Base-by-base conservation (phyloP, 768 basidiomycete species). In the Lentinula raphanica region DNA sequence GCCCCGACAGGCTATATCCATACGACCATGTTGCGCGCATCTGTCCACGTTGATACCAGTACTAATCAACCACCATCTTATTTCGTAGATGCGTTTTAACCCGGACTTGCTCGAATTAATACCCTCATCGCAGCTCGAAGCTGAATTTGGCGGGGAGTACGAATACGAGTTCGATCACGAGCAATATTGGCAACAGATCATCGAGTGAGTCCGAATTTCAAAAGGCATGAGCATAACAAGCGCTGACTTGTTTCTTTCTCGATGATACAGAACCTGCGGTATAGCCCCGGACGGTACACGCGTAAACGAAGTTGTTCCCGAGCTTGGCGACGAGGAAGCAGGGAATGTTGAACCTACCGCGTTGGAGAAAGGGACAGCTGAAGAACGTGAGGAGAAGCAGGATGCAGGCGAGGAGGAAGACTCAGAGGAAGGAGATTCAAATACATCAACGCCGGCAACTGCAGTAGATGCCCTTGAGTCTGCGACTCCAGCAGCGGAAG, bases 71-170 rank as follows among this genome's bases (percentile, higher is more conserved):
- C 13, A 31, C 3, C 2, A 54, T 53, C 31, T 53, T 4, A 3
- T 21, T 32, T 36, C 50, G 7, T 9, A 91, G 88, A 91, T 94
- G 86, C 84, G 87, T 23, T 94, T 95, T 70, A 95, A 95, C 67
- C 92, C 93, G 3, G 80, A 92, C 63, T 76, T 95, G 5, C 69
- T 79, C 38, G 88, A 91, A 59, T 82, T 95, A 44, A 78, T 94
- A 21, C 88, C 91, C 5, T 72, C 71, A 6, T 79, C 80, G 3
- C 92, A 94, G 56, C 81, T 94, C 8, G 92, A 93, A 66, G 81
- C 84, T 1, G 90, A 90, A 62, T 92, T 94, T 67, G 92, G 90
- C 13, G 92, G 92, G 1, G 79, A 85, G 2, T 83, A 85, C 68
- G 79, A 81, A 58, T 92, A 79, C 61, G 78, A 90, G 64, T 94